Conservation (phyloP, 257 asterid species). For the Scutellaria barbata region DNA sequence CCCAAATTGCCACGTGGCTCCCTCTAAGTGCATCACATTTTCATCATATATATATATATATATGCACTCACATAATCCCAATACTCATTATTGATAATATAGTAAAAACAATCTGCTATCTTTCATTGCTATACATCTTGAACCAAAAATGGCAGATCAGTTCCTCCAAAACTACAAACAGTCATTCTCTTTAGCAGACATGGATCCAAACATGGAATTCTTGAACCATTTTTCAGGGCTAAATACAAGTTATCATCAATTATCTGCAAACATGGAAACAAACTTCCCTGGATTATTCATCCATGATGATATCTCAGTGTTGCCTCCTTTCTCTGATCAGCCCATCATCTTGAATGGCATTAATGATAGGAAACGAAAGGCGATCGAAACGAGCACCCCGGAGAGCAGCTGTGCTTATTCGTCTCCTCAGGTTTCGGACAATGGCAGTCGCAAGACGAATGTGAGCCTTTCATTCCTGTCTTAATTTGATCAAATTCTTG, state of each 20-base stretch:
- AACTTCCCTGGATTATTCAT: constrained; percentile 41
- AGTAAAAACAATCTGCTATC: no score
- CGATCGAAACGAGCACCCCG: constrained; percentile 36
- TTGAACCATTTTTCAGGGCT: constrained; percentile 50
- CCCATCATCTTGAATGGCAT: no score
- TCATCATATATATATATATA: neutral
- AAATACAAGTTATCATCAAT: constrained; percentile 20
- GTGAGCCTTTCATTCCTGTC: constrained; percentile 36
- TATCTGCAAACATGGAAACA: neutral
- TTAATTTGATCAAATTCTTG: no score
- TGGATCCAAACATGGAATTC: constrained; percentile 50
- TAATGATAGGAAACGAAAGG: constrained; percentile 52
- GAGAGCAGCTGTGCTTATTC: constrained; percentile 52
- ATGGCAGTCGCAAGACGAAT: constrained; percentile 41
- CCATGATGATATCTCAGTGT: constrained; percentile 27
- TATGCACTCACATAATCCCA: constrained; percentile 11
- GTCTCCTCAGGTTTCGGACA: constrained; percentile 58
- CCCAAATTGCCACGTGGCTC: constrained; percentile 50
- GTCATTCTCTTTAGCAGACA: constrained; percentile 45
- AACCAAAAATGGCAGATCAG: constrained; percentile 47
- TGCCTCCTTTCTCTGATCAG: constrained; percentile 12
- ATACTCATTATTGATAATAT: neutral
- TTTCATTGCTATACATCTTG: neutral
- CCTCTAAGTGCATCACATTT: constrained; percentile 32
- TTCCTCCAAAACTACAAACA: constrained; percentile 44